Evolutionary conservation across 257 asterid genomes (phyloP), one percentile per base, ranked within the genome.

Genomic region (Ilex asprella): DNA sequence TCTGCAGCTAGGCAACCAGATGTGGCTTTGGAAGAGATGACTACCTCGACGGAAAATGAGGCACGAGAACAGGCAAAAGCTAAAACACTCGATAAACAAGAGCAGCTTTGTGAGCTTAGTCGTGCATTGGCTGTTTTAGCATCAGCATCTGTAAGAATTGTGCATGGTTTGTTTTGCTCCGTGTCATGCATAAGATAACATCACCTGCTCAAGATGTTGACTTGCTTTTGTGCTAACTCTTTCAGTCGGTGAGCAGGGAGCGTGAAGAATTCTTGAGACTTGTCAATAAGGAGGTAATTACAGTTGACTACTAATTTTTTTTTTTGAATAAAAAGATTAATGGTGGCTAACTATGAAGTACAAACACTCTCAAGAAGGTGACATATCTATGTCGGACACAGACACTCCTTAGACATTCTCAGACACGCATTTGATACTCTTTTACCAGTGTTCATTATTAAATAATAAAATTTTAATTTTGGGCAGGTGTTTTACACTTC

Each of bases 231-330:
- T 52, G 39, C 57, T 70, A 55, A 63, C 73, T 61, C 55, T 84
- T 86, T 63, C 86, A 92, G 98, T 86, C 98, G 32, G 98, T 92
- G 76, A 89, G 88, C 82, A 82, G 85, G 87, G 98, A 92, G 81
- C 97, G 98, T 21, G 93, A 92, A 72, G 98, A 92, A 81, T 92
- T 92, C 82, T 70, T 92, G 75, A 73, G 86, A 61, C 98, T 92
- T 76, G 97, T 92, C 73, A 86, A 83, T 74, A 89, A 86, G 81
- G 98, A 92, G 98, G 98, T 89, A 86, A 56, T 41, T 54, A 10
- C 31, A 43, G 27, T 21, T 21, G 27, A 21, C 27, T 71, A 47
- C 70, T 74, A 30, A 16, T n/a, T 66, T 53, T 47, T 46, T 67
- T 35, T 35, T 35, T 35, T 35, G 41, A 35, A 35, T 35, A 35